Base-by-base conservation (phyloP, 1,284 basidiomycete genomes). In the Apiotrichum sp. region DNA sequence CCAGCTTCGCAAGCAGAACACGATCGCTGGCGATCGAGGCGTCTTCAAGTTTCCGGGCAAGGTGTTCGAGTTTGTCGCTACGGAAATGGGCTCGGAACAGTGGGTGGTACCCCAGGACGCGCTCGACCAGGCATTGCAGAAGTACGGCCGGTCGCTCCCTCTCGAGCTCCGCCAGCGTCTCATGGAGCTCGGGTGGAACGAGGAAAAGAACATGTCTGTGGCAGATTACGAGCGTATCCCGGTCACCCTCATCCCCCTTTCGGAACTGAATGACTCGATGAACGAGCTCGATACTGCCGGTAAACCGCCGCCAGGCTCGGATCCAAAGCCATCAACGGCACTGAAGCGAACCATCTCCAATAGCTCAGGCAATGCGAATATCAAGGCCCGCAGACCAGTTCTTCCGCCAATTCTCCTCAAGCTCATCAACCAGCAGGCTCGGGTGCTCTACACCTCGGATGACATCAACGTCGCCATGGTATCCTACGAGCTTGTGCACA, bases 401-500 rank as follows among this genome's bases (percentile, higher is more conserved):
- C 61, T 74, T 16, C 65, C 70, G 6, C 70, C 70, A 0, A 40
- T 64, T 16, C 41, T 72, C 2, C 39, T 65, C 4, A 43, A 56
- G 2, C 42, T 70, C 0, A 55, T 66, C 36, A 56, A 50, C 16
- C 62, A 69, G n/a, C 72, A 74, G 52, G 66, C 66, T 10, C 46
- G 55, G 1, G 16, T 67, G 3, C 73, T 87, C 55, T 78, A 81
- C 1, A 78, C 78, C 46, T 84, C 87, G 59, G 61, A 72, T 22
- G 80, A 85, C 65, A 79, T 83, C 58, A 63, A 71, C 1, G 79
- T 87, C 22, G 79, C 83, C 2, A 80, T 77, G n/a, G 73, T 80
- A 0, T 84, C 86, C 7, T 79, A 81, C 34, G 80, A 80, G 45
- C 72, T 83, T 4, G 66, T 88, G 22, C 63, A 85, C n/a, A 83